These are phyloP conservation scores for Astrothelium macrocarpum DNA, from an alignment of 495 filamentous ascomycete species.

Conservation along the genomic window DNA sequence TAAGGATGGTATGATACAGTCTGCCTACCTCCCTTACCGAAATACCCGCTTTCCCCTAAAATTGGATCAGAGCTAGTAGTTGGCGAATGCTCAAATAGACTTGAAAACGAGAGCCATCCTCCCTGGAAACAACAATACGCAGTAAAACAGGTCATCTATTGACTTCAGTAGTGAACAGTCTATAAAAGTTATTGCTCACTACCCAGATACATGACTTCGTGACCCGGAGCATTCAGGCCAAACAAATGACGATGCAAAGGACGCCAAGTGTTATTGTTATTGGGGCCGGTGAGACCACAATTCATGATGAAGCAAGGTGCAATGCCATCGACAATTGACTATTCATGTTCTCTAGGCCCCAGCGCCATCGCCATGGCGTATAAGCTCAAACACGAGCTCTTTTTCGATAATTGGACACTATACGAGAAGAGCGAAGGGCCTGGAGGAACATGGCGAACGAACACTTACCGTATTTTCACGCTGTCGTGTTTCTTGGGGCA, in stretches of 20 bases:
- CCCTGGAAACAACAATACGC: no score
- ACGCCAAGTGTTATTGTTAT: conserved; percentile 10
- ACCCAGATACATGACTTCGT: no score
- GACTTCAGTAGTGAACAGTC: no score
- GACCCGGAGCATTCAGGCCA: no score
- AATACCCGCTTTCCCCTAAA: neutral
- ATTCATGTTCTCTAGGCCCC: neutral
- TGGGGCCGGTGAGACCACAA: neutral
- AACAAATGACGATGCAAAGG: neutral
- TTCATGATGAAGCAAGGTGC: neutral
- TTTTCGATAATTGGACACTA: conserved; percentile 23
- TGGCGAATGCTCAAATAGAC: neutral
- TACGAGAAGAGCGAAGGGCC: conserved; percentile 24
- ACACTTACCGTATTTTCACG: conserved; percentile 20
- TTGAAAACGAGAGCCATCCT: neutral
- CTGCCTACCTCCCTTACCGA: neutral
- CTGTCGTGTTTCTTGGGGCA: neutral
- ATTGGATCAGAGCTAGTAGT: no score
- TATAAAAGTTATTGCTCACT: no score
- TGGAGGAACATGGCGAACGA: conserved; percentile 28
- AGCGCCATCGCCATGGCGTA: conserved; percentile 26
- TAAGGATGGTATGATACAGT: neutral
- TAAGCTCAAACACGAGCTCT: conserved; percentile 23
- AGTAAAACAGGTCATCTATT: no score
- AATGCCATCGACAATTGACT: neutral